A percentile compares a stretch with the other conserved stretches of the same genome.
Conservation (phyloP, 1,139 yeast genomes). For the Arxiozyma slooffiae region DNA sequence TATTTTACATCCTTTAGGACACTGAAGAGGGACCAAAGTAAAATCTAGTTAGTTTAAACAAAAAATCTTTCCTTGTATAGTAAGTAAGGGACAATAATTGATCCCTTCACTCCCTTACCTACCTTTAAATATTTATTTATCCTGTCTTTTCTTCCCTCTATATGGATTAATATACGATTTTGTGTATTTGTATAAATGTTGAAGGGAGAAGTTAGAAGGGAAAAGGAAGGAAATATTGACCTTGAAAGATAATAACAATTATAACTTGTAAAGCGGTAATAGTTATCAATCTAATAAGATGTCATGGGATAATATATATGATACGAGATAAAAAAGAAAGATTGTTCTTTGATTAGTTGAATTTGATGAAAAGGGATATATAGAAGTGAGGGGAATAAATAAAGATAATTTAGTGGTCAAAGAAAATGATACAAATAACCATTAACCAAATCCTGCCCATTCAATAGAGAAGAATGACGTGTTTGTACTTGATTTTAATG, state of each 20-base stretch:
- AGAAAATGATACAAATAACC: no score
- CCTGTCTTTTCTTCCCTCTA: no score
- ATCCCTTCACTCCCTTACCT: background rate
- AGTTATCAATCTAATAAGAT: no score
- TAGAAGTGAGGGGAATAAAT: background rate
- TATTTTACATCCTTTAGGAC: no score
- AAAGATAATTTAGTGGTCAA: no score
- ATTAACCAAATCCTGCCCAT: slow-evolving; percentile 73
- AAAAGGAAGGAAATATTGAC: no score
- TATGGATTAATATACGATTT: background rate
- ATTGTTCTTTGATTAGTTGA: background rate
- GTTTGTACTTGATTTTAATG: slow-evolving; percentile 9
- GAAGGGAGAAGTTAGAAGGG: no score
- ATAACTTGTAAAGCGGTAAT: no score
- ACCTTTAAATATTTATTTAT: background rate
- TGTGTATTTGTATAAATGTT: background rate
- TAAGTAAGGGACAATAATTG: background rate
- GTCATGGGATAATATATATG: no score
- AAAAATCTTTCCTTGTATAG: background rate
- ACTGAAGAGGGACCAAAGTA: background rate
- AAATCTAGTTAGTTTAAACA: background rate
- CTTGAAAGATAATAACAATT: no score
- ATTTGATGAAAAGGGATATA: background rate
- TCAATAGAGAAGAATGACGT: slow-evolving; percentile 50
- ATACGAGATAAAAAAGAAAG: no score